Conservation (phyloP, 78 protist species). For the Dictyostelium purpureum region DNA sequence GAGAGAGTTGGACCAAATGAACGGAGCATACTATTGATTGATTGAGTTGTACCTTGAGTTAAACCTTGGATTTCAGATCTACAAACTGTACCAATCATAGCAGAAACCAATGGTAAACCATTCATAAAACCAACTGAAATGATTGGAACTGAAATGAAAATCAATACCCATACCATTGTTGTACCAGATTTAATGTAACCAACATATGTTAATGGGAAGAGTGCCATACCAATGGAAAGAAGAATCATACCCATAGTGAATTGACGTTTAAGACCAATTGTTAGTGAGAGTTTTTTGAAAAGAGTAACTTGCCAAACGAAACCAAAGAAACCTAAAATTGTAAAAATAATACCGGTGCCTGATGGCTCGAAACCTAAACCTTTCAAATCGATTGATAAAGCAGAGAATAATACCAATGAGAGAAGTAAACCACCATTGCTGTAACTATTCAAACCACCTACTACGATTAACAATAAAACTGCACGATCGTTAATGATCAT, state of each 20-base stretch:
- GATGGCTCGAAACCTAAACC: slow-evolving; percentile 51
- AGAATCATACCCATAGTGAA: slow-evolving; percentile 36
- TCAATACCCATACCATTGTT: slow-evolving; percentile 42
- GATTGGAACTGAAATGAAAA: slow-evolving; percentile 13
- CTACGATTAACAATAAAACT: not conserved
- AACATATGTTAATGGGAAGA: slow-evolving; percentile 52
- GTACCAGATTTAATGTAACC: slow-evolving; percentile 33
- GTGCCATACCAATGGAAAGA: slow-evolving; percentile 42
- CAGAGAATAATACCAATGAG: slow-evolving; percentile 10
- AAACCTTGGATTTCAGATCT: slow-evolving; percentile 56
- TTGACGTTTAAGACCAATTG: slow-evolving; percentile 48
- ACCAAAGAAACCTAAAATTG: slow-evolving; percentile 43
- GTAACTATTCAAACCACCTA: slow-evolving; percentile 50
- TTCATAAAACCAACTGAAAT: slow-evolving; percentile 65
- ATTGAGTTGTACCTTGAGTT: slow-evolving; percentile 57
- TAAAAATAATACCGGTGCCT: slow-evolving; percentile 37
- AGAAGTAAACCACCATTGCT: slow-evolving; percentile 63
- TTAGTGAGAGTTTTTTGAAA: slow-evolving; percentile 31
- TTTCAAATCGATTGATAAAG: not conserved
- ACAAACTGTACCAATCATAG: slow-evolving; percentile 55
- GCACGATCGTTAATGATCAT: slow-evolving; percentile 3
- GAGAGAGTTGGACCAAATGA: slow-evolving; percentile 66
- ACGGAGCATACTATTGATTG: slow-evolving; percentile 41
- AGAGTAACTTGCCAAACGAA: slow-evolving; percentile 51
- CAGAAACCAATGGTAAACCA: slow-evolving; percentile 26